Base-by-base conservation (phyloP, 257 asterid genomes). In the Solanum chmielewskii region DNA sequence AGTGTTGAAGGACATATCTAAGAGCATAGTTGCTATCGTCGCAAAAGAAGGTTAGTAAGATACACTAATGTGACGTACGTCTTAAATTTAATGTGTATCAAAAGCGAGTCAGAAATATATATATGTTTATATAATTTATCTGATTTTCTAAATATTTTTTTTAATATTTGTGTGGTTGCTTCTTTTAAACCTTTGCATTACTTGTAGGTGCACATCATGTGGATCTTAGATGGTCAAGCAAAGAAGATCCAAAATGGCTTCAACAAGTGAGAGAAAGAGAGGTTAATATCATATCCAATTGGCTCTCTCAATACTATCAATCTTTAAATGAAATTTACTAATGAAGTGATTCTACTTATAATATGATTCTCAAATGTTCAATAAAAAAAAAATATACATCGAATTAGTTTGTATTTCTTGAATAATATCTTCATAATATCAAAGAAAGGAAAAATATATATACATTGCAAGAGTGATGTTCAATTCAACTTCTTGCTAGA, bases 171-270 rank as follows among this genome's bases (percentile, higher is more conserved):
- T 56, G n/a, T 56, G n/a, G 64, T 18, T 56, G 11, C 64, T 56
- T 56, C 64, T 56, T 56, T 18, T 62, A 10, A 23, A 23, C 7
- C 7, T 62, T 60, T 23, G 4, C 29, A 62, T n/a, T 3, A 62
- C 3, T 62, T 62, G 64, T 88, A 96, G 98, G 98, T 60, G 98
- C 98, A 14, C 99, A 96, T 88, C 99, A 96, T 64, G 95, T 94
- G 82, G 99, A 96, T 89, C 94, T 96, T 21, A 90, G 99, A 87
- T 94, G 89, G 92, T 93, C 98, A 41, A 92, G 98, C 39, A 90
- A 59, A 29, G 94, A 93, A 90, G 99, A 96, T 89, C 99, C 99
- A 64, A 80, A 90, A 59, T 96, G 99, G 99, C 99, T 95, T 13
- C 87, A 75, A 87, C 85, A 90, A 74, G 93, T 84, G 21, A 84